phyloP scores from a whole-genome alignment of 768 basidiomycete species.

The Pleurotus giganteus region DNA sequence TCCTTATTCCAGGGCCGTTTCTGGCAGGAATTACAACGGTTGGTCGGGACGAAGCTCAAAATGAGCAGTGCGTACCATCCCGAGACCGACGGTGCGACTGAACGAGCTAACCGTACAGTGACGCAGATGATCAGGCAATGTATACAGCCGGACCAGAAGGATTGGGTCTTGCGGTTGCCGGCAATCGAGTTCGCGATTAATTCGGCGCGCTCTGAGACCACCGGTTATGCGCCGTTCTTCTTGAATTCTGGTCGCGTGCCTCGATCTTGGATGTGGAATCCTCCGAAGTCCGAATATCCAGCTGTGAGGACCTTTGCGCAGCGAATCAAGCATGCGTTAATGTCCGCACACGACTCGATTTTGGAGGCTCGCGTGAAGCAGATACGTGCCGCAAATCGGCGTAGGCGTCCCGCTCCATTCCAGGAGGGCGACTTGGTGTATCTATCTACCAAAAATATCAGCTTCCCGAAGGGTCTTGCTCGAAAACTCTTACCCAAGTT shows the following conservation, averaged over 20 bases:
- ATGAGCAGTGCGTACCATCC: slow-evolving; percentile 26
- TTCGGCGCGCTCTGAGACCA: slow-evolving; percentile 27
- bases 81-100: slow-evolving; percentile 25
- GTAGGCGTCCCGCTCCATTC: slow-evolving; percentile 7
- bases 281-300: slow-evolving; percentile 10
- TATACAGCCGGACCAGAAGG: slow-evolving; percentile 20
- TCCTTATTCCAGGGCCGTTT: slow-evolving; percentile 12
- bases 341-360: slow-evolving; percentile 29
- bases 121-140: slow-evolving; percentile 27
- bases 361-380: slow-evolving; percentile 13
- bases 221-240: slow-evolving; percentile 35
- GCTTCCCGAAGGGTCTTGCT: slow-evolving; percentile 20
- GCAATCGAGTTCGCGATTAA: slow-evolving; percentile 38
- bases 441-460: slow-evolving; percentile 25
- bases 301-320: slow-evolving; percentile 23
- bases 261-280: slow-evolving; percentile 17
- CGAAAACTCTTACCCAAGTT: slow-evolving; percentile 32
- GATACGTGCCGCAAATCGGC: slow-evolving; percentile 5
- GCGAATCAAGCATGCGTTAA: slow-evolving; percentile 16
- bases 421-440: slow-evolving; percentile 5
- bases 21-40: slow-evolving; percentile 17
- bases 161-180: slow-evolving; percentile 27
- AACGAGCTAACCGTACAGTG: slow-evolving; percentile 28
- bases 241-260: slow-evolving; percentile 22
- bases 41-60: slow-evolving; percentile 16